Base-by-base conservation (phyloP, 371 early-diverging fungal genomes). In the Dentiscutata heterogama region DNA sequence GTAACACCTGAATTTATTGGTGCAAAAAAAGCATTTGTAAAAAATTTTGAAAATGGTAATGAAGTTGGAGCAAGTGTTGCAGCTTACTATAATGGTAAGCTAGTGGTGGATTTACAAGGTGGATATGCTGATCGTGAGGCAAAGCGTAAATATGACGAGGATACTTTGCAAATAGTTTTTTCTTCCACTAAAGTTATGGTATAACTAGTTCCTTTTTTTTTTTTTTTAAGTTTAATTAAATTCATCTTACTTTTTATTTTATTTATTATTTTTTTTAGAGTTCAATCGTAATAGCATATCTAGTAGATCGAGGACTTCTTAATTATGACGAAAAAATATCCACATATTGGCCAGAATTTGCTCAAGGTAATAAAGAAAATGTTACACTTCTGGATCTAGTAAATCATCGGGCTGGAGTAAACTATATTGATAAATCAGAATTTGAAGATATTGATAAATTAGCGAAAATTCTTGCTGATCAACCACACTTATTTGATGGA, bases 291-390 rank as follows among this genome's bases (percentile, higher is more conserved):
- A 84, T 94, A 31, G 89, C 93, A 5, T 87, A 90, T 22, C 82
- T 94, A 39, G 92, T 94, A 16, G 91, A 92, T 8, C 83, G 91
- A 81, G 91, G 91, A 8, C 63, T 87, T 5, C 64, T 95, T 11
- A 81, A 87, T 13, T 93, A 93, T 83, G 84, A 89, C 58, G 87
- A 88, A 73, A 84, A 82, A 46, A 88, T 95, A 35, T 73, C 89
- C 11, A 86, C 86, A 11, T 92, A 93, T 81, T 95, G 95, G 95
- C 94, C 95, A 2, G 94, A 94, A 79, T 95, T 95, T 84, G 94
- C 89, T 1, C 88, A 90, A 80, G 93, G 93, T 35, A 90, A 90
- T 81, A 95, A 95, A 86, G 90, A 92, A 60, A 86, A 94, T 78
- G 94, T 95, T 3, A 92, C 92, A 0, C 54, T 95, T 54, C 84